Evolutionary conservation across 2,329 filamentous ascomycete species (phyloP).

Genomic region (Fusarium globosum): DNA sequence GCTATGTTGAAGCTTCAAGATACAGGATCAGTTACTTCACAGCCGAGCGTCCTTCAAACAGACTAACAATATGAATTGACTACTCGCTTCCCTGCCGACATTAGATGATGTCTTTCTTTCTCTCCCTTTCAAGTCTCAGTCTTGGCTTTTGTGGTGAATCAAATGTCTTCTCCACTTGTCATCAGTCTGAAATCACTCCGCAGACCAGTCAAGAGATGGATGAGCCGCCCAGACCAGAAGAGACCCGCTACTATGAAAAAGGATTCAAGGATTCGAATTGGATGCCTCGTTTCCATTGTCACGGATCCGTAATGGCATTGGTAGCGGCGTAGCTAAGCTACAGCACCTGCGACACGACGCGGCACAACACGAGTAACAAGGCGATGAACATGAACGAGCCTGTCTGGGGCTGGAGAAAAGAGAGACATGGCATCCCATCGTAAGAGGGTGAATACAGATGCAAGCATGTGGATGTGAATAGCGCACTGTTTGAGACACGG

Average conservation of each 20-base stretch:
- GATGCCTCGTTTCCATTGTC: conserved; percentile 33
- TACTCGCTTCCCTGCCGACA: conserved; percentile 31
- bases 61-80: conserved; percentile 13
- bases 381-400: conserved; percentile 15
- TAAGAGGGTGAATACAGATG: conserved; percentile 25
- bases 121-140: conserved; percentile 20
- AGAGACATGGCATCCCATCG: conserved; percentile 12
- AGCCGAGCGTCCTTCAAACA: conserved; percentile 19
- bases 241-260: conserved; percentile 22
- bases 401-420: conserved; percentile 7
- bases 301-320: conserved; percentile 22
- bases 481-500: conserved; percentile 29
- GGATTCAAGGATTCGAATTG: conserved; percentile 8
- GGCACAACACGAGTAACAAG: conserved; percentile 16
- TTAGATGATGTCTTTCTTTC: conserved; percentile 24
- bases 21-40: conserved; percentile 2
- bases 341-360: conserved; percentile 7
- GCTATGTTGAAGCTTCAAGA: background rate
- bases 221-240: conserved; percentile 23
- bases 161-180: conserved; percentile 26
- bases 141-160: conserved; percentile 11
- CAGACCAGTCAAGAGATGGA: conserved; percentile 12
- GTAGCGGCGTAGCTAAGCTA: conserved; percentile 18
- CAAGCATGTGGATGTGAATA: conserved; percentile 9
- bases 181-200: conserved; percentile 21